Percentiles rank a stretch among this genome's conserved stretches.
Evolutionary conservation across 1,284 basidiomycete species (phyloP).

Genomic region (Ustilago tritici): DNA sequence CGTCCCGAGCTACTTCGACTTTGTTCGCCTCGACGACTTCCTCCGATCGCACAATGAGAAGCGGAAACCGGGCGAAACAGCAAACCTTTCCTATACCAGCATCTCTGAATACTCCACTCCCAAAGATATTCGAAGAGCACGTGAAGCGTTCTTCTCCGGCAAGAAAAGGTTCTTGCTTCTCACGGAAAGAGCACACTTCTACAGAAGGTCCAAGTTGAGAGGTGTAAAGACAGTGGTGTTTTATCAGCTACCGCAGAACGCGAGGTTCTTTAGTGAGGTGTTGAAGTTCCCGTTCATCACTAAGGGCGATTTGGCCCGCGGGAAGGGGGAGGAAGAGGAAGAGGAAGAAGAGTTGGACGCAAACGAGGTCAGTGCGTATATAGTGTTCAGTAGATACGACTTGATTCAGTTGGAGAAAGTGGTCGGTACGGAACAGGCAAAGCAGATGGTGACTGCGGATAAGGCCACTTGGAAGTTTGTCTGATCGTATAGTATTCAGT

Average conservation of each 20-base stretch:
- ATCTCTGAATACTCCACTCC: slow-evolving; percentile 96
- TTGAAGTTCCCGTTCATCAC: slow-evolving; percentile 84
- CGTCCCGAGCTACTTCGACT: slow-evolving; percentile 96
- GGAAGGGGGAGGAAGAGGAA: slow-evolving; percentile 19
- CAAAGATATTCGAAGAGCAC: slow-evolving; percentile 90
- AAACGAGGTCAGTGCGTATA: slow-evolving; percentile 75
- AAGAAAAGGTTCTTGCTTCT: slow-evolving; percentile 87
- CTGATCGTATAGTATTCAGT: slow-evolving; percentile 5
- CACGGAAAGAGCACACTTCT: slow-evolving; percentile 98
- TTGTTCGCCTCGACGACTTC: slow-evolving; percentile 88
- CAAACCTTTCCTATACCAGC: slow-evolving; percentile 75
- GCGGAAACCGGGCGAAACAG: slow-evolving; percentile 54
- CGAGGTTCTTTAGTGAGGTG: slow-evolving; percentile 90
- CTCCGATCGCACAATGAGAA: slow-evolving; percentile 74
- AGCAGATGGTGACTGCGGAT: slow-evolving; percentile 55
- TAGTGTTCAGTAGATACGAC: slow-evolving; percentile 89
- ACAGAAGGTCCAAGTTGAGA: slow-evolving; percentile 78
- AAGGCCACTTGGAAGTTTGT: slow-evolving; percentile 61
- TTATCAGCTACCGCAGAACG: slow-evolving; percentile 89
- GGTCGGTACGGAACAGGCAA: slow-evolving; percentile 70
- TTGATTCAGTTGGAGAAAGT: slow-evolving; percentile 86
- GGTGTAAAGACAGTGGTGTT: slow-evolving; percentile 93
- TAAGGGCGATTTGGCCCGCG: slow-evolving; percentile 22
- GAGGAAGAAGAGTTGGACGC: slow-evolving; percentile 74
- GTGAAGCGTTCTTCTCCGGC: slow-evolving; percentile 91